phyloP scores from a whole-genome alignment of 2,329 filamentous ascomycete genomes.

The Alternaria triticina region DNA sequence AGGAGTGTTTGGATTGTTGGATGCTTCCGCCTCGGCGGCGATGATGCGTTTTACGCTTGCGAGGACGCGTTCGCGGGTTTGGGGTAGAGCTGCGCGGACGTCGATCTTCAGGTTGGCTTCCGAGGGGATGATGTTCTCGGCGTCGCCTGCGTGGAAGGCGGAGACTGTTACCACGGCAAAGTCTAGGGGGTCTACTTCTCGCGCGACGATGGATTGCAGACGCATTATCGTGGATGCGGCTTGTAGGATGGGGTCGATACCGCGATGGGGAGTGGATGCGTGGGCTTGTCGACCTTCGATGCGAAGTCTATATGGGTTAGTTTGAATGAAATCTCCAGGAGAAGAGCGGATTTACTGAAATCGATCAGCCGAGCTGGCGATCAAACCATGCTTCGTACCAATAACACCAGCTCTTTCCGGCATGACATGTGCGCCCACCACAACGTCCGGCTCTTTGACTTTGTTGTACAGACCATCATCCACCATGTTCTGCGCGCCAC shows the following conservation, averaged over 20 bases:
- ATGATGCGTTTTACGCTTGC: constrained; percentile 60
- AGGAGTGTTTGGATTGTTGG: constrained; percentile 53
- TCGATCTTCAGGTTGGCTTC: constrained; percentile 62
- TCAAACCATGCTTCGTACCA: constrained; percentile 51
- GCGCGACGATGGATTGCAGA: constrained; percentile 65
- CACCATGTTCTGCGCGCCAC: constrained; percentile 68
- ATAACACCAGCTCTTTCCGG: constrained; percentile 50
- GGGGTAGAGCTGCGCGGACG: constrained; percentile 56
- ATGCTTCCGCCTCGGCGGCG: constrained; percentile 60
- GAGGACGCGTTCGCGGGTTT: constrained; percentile 57
- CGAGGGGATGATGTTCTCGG: constrained; percentile 67
- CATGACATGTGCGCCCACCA: constrained; percentile 65
- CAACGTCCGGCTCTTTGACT: constrained; percentile 62
- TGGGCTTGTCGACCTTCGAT: constrained; percentile 66
- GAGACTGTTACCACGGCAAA: constrained; percentile 65
- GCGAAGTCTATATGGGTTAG: constrained; percentile 54
- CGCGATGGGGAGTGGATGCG: constrained; percentile 62
- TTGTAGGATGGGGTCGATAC: constrained; percentile 65
- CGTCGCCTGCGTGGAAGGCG: constrained; percentile 63
- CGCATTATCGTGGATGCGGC: constrained; percentile 63
- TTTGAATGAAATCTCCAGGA: neutral
- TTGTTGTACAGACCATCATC: constrained; percentile 63
- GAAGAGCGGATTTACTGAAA: constrained; percentile 28
- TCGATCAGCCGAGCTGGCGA: constrained; percentile 52
- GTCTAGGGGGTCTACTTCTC: constrained; percentile 62